These are phyloP conservation scores for Arthroderma sp. DNA, from an alignment of 2,329 filamentous ascomycete species.

Conservation along the genomic window DNA sequence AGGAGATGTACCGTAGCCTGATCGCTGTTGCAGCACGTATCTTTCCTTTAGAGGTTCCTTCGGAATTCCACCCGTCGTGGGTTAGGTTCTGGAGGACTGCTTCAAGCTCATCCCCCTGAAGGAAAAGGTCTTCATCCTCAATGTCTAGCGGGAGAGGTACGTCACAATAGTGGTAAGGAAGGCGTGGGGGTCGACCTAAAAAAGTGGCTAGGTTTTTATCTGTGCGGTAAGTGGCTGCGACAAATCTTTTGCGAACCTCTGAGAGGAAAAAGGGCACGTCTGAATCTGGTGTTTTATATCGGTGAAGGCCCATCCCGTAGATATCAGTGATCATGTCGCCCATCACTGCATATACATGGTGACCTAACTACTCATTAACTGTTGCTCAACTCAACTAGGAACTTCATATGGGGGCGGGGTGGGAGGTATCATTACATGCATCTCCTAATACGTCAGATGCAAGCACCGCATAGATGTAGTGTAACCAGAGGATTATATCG, in stretches of 20 bases:
- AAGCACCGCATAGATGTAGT: constrained; percentile 13
- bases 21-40: constrained; percentile 15
- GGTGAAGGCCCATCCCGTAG: constrained; percentile 14
- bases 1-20: constrained; percentile 17
- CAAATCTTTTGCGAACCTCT: constrained; percentile 19
- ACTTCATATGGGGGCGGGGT: too few relatives aligned
- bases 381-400: background rate
- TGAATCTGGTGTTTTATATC: constrained; percentile 8
- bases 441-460: constrained; percentile 14
- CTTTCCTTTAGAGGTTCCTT: constrained; percentile 7
- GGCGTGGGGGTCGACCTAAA: constrained; percentile 22
- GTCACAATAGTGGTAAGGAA: constrained; percentile 22
- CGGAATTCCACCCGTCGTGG: constrained; percentile 17
- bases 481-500: constrained; percentile 16
- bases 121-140: constrained; percentile 19
- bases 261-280: constrained; percentile 20
- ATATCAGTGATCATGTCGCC: constrained; percentile 16
- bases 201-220: constrained; percentile 24
- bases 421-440: constrained; percentile 10
- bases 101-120: constrained; percentile 9
- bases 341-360: constrained; percentile 13
- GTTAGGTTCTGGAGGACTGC: constrained; percentile 13
- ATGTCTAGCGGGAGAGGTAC: constrained; percentile 20
- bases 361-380: constrained; percentile 12
- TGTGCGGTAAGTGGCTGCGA: constrained; percentile 18